These are phyloP conservation scores for Chalara sp. DNA, from an alignment of 2,329 filamentous ascomycete genomes.

Conservation along the genomic window DNA sequence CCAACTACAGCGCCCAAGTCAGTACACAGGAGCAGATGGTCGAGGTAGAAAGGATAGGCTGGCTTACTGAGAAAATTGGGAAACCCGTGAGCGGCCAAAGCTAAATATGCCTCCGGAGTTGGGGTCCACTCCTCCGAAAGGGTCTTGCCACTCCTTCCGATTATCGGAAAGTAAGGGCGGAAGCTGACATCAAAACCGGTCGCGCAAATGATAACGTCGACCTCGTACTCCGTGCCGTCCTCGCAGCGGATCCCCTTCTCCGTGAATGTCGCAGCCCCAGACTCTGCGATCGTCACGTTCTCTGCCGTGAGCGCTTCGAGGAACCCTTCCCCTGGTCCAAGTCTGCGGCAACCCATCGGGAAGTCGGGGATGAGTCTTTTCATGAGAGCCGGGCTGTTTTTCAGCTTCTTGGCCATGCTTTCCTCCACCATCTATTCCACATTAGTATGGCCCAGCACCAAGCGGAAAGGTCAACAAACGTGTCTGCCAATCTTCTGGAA, in stretches of 20 bases:
- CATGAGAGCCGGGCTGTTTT: constrained; percentile 42
- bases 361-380: constrained; percentile 37
- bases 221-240: constrained; percentile 16
- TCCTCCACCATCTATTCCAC: constrained; percentile 13
- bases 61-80: constrained; percentile 16
- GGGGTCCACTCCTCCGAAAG: constrained; percentile 18
- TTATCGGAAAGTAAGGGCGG: constrained; percentile 18
- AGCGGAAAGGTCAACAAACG: background rate
- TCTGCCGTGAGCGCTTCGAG: constrained; percentile 27
- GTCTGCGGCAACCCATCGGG: constrained; percentile 33
- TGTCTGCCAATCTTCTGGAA: background rate
- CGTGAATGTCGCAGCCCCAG: constrained; percentile 37
- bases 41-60: background rate
- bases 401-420: constrained; percentile 41
- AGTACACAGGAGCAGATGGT: background rate
- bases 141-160: constrained; percentile 11
- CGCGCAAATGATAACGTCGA: constrained; percentile 31
- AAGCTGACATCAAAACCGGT: constrained; percentile 26
- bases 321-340: constrained; percentile 33
- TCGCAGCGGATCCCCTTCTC: constrained; percentile 26
- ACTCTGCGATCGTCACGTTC: constrained; percentile 30
- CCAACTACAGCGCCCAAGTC: constrained; percentile 1
- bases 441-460: background rate
- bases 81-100: constrained; percentile 21
- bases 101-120: constrained; percentile 26